Evolutionary conservation across 1,284 basidiomycete species (phyloP), one percentile per base, ranked within the genome.

Genomic region (Apiotrichum montevideense): DNA sequence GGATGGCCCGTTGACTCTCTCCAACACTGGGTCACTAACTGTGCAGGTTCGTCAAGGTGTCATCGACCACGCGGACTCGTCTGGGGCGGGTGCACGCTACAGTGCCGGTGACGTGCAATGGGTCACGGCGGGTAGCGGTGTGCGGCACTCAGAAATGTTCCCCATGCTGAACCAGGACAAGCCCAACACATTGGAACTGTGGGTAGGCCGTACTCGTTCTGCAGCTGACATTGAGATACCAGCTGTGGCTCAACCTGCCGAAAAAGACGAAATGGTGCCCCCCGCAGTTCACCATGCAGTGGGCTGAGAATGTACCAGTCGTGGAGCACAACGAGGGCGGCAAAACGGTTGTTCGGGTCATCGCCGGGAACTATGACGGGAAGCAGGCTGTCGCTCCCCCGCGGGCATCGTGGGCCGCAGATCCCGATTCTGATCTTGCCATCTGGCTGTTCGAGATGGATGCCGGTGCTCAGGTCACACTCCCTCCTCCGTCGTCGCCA

Each of bases 161-260:
- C 60, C 60, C 3, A 37, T 62, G 45, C 13, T 62, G 7, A 42
- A 51, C 33, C n/a, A 41, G 6, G 56, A 52, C 48, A 37, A 40
- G 34, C 39, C 42, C 9, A 62, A 62, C 49, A 51, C 60, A 29
- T 15, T 54, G 10, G 56, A 62, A 45, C 32, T 58, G 49, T 50
- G 10, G 33, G 48, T 40, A 13, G 34, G 6, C 4, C 34, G 9
- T n/a, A 33, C 15, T n/a, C 6, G 3, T 21, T 21, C 21, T 40
- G 15, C 33, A 7, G 35, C 15, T 29, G 47, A 40, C 15, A 7
- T 4, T 8, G 29, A 50, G 48, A 32, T 62, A 62, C 37, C 60
- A 62, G 46, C 48, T 62, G 8, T 62, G 60, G 60, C 48, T 62
- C 45, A 62, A 62, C 51, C 54, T 62, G 13, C 51, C 60, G 3